Conservation (phyloP, 495 filamentous ascomycete species). For the Elasticomyces elasticus region DNA sequence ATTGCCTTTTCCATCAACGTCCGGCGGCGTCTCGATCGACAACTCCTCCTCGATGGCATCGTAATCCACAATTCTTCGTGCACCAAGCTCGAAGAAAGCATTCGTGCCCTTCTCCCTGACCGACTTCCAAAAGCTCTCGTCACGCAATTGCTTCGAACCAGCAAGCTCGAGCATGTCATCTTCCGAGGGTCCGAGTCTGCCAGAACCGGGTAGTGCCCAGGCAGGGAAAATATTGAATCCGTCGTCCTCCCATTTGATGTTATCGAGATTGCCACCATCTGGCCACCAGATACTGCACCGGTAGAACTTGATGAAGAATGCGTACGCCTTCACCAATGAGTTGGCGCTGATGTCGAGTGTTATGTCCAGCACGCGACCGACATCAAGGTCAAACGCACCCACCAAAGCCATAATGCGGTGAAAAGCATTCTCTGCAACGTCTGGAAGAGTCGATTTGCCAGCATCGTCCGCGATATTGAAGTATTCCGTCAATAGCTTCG, state of each 20-base stretch:
- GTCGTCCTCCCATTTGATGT: conserved; percentile 32
- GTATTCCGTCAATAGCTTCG: conserved; percentile 77
- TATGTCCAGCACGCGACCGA: conserved; percentile 87
- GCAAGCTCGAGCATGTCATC: conserved; percentile 44
- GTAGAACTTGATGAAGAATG: conserved; percentile 87
- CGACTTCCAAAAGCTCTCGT: conserved; percentile 69
- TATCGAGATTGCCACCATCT: conserved; percentile 39
- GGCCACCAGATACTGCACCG: conserved; percentile 97
- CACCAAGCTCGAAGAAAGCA: conserved; percentile 68
- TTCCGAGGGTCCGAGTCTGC: conserved; percentile 27
- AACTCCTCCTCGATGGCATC: conserved; percentile 6
- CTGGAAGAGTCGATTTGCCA: conserved; percentile 27
- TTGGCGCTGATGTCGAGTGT: conserved; percentile 81
- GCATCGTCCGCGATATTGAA: conserved; percentile 58
- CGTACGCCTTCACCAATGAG: conserved; percentile 70
- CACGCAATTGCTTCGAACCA: conserved; percentile 48
- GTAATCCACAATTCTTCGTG: conserved; percentile 24
- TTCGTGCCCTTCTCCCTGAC: conserved; percentile 64
- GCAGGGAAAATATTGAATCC: conserved; percentile 45
- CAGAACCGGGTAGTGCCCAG: conserved; percentile 71
- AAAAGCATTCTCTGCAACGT: conserved; percentile 57
- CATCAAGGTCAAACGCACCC: conserved; percentile 86
- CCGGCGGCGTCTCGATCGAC: conserved; percentile 2
- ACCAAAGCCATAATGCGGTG: conserved; percentile 83
- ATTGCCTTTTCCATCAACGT: conserved; percentile 16